A percentile compares a stretch with the other conserved stretches of the same genome.
These are phyloP conservation scores for Boletus coccyginus DNA, from an alignment of 768 basidiomycete genomes.

Conservation along the genomic window DNA sequence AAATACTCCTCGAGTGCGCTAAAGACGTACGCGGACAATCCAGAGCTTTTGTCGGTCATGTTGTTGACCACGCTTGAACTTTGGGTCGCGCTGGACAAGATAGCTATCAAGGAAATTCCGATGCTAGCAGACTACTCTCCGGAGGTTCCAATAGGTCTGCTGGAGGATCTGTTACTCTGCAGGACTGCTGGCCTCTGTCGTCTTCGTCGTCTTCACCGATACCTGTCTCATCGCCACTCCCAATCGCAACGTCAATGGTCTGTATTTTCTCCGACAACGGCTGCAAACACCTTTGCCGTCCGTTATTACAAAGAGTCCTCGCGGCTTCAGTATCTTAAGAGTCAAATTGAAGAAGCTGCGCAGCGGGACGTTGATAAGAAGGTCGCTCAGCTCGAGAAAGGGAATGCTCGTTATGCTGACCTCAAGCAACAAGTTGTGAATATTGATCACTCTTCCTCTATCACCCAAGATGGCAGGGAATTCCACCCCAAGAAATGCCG, in stretches of 20 bases:
- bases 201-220: constrained; percentile 23
- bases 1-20: constrained; percentile 28
- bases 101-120: constrained; percentile 33
- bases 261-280: constrained; percentile 32
- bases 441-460: not conserved
- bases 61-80: constrained; percentile 44
- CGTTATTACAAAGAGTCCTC: constrained; percentile 33
- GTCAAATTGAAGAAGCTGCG: constrained; percentile 31
- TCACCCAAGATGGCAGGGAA: constrained; percentile 3
- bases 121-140: constrained; percentile 45
- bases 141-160: constrained; percentile 36
- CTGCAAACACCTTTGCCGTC: constrained; percentile 28
- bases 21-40: constrained; percentile 30
- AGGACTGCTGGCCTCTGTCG: constrained; percentile 28
- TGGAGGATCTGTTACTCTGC: constrained; percentile 43
- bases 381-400: constrained; percentile 25
- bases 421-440: constrained; percentile 14
- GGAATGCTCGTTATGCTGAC: constrained; percentile 20
- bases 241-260: constrained; percentile 29
- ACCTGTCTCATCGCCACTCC: constrained; percentile 33
- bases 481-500: constrained; percentile 16
- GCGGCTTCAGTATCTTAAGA: constrained; percentile 25
- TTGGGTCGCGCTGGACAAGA: constrained; percentile 46
- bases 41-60: constrained; percentile 40
- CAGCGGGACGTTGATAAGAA: constrained; percentile 21